A percentile compares a stretch with the other conserved stretches of the same genome.
These are phyloP conservation scores for Cladochytrium replicatum DNA, from an alignment of 192 early-diverging fungal species.

Conservation along the genomic window DNA sequence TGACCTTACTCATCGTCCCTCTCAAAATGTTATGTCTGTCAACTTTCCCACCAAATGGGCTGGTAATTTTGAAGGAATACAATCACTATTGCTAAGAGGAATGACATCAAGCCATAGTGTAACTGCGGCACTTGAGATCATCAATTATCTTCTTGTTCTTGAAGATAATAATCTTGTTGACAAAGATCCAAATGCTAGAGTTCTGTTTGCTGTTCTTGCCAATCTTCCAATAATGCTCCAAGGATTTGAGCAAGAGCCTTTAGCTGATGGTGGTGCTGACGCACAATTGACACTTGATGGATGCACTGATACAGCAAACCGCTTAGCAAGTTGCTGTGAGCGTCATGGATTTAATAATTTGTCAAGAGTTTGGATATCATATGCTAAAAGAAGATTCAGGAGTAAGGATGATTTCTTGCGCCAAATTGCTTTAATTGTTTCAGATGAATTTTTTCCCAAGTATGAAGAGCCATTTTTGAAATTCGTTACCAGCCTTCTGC, in stretches of 20 bases:
- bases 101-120: conserved; percentile 49
- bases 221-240: conserved; percentile 59
- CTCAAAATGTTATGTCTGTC: conserved; percentile 38
- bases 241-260: conserved; percentile 37
- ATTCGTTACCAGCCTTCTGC: conserved; percentile 50
- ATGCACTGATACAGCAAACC: conserved; percentile 39
- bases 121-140: conserved; percentile 39
- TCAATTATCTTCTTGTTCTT: conserved; percentile 48
- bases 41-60: conserved; percentile 67
- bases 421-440: conserved; percentile 48
- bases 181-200: conserved; percentile 26
- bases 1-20: conserved; percentile 37
- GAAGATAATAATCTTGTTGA: conserved; percentile 55
- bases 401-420: conserved; percentile 65
- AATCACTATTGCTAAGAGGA: conserved; percentile 62
- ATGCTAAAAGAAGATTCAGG: conserved; percentile 54
- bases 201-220: conserved; percentile 59
- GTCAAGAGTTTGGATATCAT: conserved; percentile 43
- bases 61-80: conserved; percentile 63
- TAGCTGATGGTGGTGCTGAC: conserved; percentile 10
- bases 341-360: conserved; percentile 36
- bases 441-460: conserved; percentile 52
- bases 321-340: conserved; percentile 40
- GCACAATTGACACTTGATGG: conserved; percentile 32
- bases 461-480: conserved; percentile 49